Percentiles rank a stretch among this genome's conserved stretches.
Conservation (phyloP, 1,284 basidiomycete genomes). For the Farysia itapuensis region DNA sequence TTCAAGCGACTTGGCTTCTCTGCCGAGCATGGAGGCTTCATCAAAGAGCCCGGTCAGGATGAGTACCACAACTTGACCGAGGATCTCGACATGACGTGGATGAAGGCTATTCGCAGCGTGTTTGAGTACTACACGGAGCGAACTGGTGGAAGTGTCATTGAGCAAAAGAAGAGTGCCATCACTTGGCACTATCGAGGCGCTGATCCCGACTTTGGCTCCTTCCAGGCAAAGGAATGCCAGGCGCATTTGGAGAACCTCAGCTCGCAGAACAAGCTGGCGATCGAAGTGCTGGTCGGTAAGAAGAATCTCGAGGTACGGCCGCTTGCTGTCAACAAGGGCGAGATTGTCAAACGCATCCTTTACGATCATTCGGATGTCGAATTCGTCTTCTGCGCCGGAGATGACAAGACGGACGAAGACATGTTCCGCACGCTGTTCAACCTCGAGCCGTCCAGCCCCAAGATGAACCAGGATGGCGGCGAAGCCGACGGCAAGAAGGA, state of each 20-base stretch:
- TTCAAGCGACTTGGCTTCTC: conserved; percentile 81
- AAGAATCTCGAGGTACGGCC: conserved; percentile 98
- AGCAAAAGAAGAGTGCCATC: conserved; percentile 93
- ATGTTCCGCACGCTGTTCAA: conserved; percentile 54
- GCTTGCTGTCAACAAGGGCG: conserved; percentile 93
- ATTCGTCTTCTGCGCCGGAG: conserved; percentile 94
- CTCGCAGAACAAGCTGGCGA: conserved; percentile 54
- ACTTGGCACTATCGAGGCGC: conserved; percentile 95
- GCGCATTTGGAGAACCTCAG: conserved; percentile 85
- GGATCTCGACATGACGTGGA: conserved; percentile 95
- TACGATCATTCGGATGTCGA: conserved; percentile 90
- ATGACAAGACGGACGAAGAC: conserved; percentile 78
- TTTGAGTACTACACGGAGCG: conserved; percentile 92
- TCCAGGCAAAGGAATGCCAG: conserved; percentile 78
- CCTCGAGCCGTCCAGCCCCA: conserved; percentile 26
- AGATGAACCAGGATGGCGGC: conserved; percentile 8
- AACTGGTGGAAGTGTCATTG: conserved; percentile 94
- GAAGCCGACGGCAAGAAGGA: not conserved
- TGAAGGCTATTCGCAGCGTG: conserved; percentile 89
- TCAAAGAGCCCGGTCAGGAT: conserved; percentile 70
- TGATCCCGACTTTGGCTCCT: conserved; percentile 87
- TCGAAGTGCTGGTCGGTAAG: conserved; percentile 70
- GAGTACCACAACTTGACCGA: conserved; percentile 88
- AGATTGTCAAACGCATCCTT: conserved; percentile 90
- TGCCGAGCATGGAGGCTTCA: conserved; percentile 94